These are phyloP conservation scores for Candida sanyaensis DNA, from an alignment of 1,139 yeast genomes.

Conservation along the genomic window DNA sequence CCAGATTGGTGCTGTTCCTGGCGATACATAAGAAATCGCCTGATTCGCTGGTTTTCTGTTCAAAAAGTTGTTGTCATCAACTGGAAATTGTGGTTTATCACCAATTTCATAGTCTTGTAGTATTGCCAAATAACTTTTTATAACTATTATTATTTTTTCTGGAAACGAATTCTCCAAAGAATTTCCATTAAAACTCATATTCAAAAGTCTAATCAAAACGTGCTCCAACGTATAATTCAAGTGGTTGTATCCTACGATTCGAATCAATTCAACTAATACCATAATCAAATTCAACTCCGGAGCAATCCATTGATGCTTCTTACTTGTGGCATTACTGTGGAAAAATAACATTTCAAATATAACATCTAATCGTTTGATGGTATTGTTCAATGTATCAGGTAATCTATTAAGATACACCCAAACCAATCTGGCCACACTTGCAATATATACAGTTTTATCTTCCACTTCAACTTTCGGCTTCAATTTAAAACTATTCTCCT, in stretches of 20 bases:
- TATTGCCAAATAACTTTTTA: slow-evolving; percentile 70
- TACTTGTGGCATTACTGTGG: slow-evolving; percentile 34
- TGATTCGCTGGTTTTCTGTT: slow-evolving; percentile 10
- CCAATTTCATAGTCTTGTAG: slow-evolving; percentile 60
- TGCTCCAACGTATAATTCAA: slow-evolving; percentile 80
- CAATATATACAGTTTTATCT: slow-evolving; percentile 64
- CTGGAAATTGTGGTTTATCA: slow-evolving; percentile 75
- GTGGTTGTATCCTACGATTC: slow-evolving; percentile 78
- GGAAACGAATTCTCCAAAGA: slow-evolving; percentile 63
- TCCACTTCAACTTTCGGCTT: slow-evolving; percentile 45
- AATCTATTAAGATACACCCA: slow-evolving; percentile 92
- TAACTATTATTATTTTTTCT: slow-evolving; percentile 70
- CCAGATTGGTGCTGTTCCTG: slow-evolving; percentile 45
- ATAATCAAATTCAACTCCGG: slow-evolving; percentile 62
- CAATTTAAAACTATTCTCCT: slow-evolving; percentile 41
- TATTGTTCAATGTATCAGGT: slow-evolving; percentile 84
- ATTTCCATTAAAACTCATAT: slow-evolving; percentile 54
- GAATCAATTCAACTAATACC: slow-evolving; percentile 68
- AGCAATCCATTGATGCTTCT: slow-evolving; percentile 73
- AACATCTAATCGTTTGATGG: slow-evolving; percentile 57
- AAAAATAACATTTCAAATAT: slow-evolving; percentile 61
- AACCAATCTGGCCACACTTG: slow-evolving; percentile 68
- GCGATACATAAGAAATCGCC: slow-evolving; percentile 41
- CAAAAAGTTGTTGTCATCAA: slow-evolving; percentile 44
- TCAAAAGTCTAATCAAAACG: slow-evolving; percentile 63